Conservation (phyloP, 192 early-diverging fungal species). For the Coemansia umbellata region DNA sequence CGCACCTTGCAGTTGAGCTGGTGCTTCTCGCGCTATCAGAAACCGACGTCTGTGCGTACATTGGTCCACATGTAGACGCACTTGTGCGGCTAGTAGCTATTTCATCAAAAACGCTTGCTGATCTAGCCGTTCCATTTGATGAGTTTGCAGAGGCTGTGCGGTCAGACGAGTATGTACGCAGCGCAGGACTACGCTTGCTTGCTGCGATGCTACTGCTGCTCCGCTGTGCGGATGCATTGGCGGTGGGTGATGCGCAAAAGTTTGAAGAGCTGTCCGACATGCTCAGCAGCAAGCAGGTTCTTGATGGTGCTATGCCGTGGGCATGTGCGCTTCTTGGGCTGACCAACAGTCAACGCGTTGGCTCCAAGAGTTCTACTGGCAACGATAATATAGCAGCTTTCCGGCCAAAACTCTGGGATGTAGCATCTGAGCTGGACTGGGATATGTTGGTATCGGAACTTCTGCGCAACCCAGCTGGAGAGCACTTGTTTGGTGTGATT, state of each 20-base stretch:
- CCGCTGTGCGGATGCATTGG: constrained; percentile 17
- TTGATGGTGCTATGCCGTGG: constrained; percentile 43
- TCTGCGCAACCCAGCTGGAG: constrained; percentile 14
- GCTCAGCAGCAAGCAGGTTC: constrained; percentile 2
- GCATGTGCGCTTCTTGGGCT: constrained; percentile 36
- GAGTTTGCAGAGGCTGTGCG: constrained; percentile 16
- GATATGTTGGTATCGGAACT: constrained; percentile 15
- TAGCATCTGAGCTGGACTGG: constrained; percentile 19
- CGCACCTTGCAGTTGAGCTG: constrained; percentile 11
- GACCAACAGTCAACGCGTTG: neutral
- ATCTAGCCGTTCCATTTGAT: constrained; percentile 8
- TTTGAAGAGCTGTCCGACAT: constrained; percentile 19
- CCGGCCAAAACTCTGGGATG: constrained; percentile 23
- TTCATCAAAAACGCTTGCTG: constrained; percentile 13
- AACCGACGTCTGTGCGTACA: neutral
- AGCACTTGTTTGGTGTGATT: constrained; percentile 18
- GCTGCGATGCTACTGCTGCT: constrained; percentile 20
- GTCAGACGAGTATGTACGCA: constrained; percentile 24
- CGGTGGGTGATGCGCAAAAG: neutral
- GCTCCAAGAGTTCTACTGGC: too few relatives aligned
- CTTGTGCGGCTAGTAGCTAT: constrained; percentile 14
- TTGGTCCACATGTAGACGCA: neutral
- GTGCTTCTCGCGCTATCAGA: constrained; percentile 18
- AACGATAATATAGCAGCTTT: neutral
- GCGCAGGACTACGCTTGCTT: constrained; percentile 22